Evolutionary conservation across 352 stramenopile genomes (phyloP).

Genomic region (Pythium angustatum): DNA sequence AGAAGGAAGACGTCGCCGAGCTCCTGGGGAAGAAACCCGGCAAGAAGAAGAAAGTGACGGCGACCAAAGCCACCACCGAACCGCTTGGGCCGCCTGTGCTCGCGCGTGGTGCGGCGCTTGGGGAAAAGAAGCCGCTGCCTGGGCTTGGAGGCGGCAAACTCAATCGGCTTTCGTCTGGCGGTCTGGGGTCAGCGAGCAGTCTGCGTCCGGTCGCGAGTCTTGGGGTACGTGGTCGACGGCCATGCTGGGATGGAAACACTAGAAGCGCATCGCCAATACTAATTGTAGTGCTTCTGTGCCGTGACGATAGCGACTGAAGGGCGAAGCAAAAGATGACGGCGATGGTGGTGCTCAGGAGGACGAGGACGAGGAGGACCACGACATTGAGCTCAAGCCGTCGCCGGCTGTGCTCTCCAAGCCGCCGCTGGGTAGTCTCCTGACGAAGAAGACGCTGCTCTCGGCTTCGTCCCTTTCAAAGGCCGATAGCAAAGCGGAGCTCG

Average conservation of each 20-base stretch:
- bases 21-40: conserved; percentile 62
- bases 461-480: conserved; percentile 25
- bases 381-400: conserved; percentile 16
- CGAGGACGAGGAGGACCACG: conserved; percentile 28
- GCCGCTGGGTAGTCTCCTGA: conserved; percentile 44
- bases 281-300: not conserved
- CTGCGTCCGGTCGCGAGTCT: conserved; percentile 50
- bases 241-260: not conserved
- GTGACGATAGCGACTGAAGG: conserved; percentile 25
- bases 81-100: conserved; percentile 45
- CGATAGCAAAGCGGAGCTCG: conserved; percentile 43
- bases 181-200: conserved; percentile 28
- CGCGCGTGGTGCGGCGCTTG: conserved; percentile 38
- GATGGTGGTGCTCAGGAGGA: conserved; percentile 33
- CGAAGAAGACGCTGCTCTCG: conserved; percentile 51
- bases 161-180: conserved; percentile 15
- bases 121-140: conserved; percentile 73
- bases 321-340: conserved; percentile 42
- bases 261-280: too few species aligned
- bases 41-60: conserved; percentile 61
- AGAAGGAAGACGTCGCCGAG: conserved; percentile 78
- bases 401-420: conserved; percentile 48
- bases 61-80: conserved; percentile 39
- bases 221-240: conserved; percentile 41
- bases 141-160: conserved; percentile 37